Percentiles rank a stretch among this genome's conserved stretches.
These are phyloP conservation scores for Maudiozyma pseudohumilis DNA, from an alignment of 805 yeast species.

Conservation along the genomic window DNA sequence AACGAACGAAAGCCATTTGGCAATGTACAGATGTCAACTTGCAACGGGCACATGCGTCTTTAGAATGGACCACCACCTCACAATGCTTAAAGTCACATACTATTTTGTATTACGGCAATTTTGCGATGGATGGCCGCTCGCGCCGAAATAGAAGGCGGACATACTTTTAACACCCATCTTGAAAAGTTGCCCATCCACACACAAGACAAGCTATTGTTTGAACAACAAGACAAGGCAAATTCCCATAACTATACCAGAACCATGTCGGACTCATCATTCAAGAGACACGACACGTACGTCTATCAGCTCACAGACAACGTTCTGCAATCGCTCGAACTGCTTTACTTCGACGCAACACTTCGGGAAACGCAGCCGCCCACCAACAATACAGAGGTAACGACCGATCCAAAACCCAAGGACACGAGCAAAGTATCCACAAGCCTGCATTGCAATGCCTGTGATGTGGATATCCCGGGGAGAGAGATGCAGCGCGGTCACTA, in stretches of 20 bases:
- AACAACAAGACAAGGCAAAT: too few species aligned
- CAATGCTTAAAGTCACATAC: too few species aligned
- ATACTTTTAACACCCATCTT: too few species aligned
- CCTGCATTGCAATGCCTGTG: slow-evolving; percentile 21
- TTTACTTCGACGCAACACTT: slow-evolving; percentile 46
- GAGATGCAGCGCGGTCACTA: slow-evolving; percentile 35
- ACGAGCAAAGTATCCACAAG: slow-evolving; percentile 6
- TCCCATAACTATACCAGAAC: neutral
- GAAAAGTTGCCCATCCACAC: too few species aligned
- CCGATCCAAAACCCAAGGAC: neutral
- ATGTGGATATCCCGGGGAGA: slow-evolving; percentile 10
- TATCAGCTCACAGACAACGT: slow-evolving; percentile 36
- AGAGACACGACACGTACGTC: slow-evolving; percentile 37
- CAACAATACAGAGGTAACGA: neutral
- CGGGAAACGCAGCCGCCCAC: slow-evolving; percentile 22
- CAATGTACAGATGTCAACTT: too few species aligned
- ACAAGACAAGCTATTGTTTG: too few species aligned
- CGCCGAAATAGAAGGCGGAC: too few species aligned
- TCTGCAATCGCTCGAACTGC: slow-evolving; percentile 38
- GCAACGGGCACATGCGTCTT: too few species aligned
- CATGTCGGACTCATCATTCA: slow-evolving; percentile 5
- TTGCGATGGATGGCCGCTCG: too few species aligned
- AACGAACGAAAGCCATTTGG: too few species aligned
- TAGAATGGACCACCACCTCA: too few species aligned
- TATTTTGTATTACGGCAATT: too few species aligned